phyloP scores from a whole-genome alignment of 2,329 filamentous ascomycete genomes.

The Colletotrichum lentis region DNA sequence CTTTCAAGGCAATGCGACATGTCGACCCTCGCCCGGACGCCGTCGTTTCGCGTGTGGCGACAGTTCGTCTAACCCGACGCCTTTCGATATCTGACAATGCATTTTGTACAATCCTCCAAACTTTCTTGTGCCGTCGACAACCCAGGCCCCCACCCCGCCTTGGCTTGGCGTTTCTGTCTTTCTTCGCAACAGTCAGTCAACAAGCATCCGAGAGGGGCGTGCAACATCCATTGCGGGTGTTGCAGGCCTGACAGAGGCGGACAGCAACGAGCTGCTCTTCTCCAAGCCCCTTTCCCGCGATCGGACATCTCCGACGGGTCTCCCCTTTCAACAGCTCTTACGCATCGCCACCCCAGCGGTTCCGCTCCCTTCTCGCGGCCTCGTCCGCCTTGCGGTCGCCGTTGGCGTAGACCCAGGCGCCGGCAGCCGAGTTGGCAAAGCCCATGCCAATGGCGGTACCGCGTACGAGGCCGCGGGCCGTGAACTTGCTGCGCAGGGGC shows the following conservation, averaged over 20 bases:
- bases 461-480: slow-evolving; percentile 59
- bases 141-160: neutral
- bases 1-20: slow-evolving; percentile 7
- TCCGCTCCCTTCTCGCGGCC: slow-evolving; percentile 56
- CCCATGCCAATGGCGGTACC: slow-evolving; percentile 61
- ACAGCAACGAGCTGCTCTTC: too few species aligned
- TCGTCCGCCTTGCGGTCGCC: slow-evolving; percentile 62
- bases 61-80: slow-evolving; percentile 21
- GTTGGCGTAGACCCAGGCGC: slow-evolving; percentile 60
- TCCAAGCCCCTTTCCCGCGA: neutral
- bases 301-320: neutral
- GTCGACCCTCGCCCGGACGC: slow-evolving; percentile 9
- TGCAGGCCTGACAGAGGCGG: too few species aligned
- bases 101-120: slow-evolving; percentile 7
- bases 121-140: neutral
- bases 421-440: slow-evolving; percentile 57
- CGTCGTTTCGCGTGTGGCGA: slow-evolving; percentile 12
- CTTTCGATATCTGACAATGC: slow-evolving; percentile 4
- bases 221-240: too few species aligned
- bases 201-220: too few species aligned
- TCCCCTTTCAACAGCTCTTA: slow-evolving; percentile 28
- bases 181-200: neutral
- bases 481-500: slow-evolving; percentile 53
- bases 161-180: slow-evolving; percentile 11
- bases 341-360: slow-evolving; percentile 56